These are phyloP conservation scores for Globisporangium splendens DNA, from an alignment of 352 stramenopile genomes.

Conservation along the genomic window DNA sequence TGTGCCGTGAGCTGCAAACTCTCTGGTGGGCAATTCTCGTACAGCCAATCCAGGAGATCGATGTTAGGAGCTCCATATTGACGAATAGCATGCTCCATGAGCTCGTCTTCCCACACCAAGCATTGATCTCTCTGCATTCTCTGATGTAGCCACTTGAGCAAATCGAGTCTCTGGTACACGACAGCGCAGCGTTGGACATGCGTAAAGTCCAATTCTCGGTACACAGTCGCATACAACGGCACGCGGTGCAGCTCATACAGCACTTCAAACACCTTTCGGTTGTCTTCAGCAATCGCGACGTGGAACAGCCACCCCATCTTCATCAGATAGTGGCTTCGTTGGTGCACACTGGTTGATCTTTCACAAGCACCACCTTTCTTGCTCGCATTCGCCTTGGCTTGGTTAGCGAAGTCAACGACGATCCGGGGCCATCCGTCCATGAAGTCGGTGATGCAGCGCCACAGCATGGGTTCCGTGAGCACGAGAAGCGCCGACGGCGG, in stretches of 20 bases:
- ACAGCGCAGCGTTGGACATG: slow-evolving; percentile 10
- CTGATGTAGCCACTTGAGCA: slow-evolving; percentile 8
- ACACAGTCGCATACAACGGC: not conserved
- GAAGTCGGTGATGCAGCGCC: slow-evolving; percentile 6
- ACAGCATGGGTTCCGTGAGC: slow-evolving; percentile 6
- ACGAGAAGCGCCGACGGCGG: not conserved
- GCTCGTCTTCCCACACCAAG: slow-evolving; percentile 6
- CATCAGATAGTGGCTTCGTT: slow-evolving; percentile 7
- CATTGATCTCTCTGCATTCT: not conserved
- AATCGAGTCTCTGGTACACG: slow-evolving; percentile 8
- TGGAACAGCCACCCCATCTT: slow-evolving; percentile 9
- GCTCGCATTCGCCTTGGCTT: not conserved
- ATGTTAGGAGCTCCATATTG: not conserved
- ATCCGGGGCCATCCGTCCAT: slow-evolving; percentile 5
- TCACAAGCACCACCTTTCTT: not conserved
- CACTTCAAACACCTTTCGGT: slow-evolving; percentile 4
- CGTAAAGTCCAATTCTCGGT: slow-evolving; percentile 3
- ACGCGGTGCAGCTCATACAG: slow-evolving; percentile 6
- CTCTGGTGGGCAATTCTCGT: slow-evolving; percentile 1
- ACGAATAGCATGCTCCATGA: slow-evolving; percentile 9
- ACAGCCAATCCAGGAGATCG: slow-evolving; percentile 11
- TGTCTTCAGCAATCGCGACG: slow-evolving; percentile 9
- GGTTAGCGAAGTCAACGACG: slow-evolving; percentile 1
- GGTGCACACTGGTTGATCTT: not conserved
- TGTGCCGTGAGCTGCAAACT: slow-evolving; percentile 6